A percentile compares a stretch with the other conserved stretches of the same genome.
Conservation (phyloP, 768 basidiomycete species). For the Wakefieldia striispora region DNA sequence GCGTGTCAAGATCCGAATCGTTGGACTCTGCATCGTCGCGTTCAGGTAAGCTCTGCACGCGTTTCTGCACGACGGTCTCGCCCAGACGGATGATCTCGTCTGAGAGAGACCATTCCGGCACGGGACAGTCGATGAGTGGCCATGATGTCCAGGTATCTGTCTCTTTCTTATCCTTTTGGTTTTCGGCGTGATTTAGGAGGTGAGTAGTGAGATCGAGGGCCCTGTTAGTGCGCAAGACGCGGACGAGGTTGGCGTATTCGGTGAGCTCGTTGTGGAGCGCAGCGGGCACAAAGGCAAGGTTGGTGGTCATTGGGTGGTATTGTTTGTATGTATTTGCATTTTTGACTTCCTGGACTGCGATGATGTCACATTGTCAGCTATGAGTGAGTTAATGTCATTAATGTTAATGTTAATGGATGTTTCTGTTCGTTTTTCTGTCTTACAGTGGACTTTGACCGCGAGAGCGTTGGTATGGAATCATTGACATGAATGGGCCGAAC, state of each 20-base stretch:
- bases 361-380: conserved; percentile 15
- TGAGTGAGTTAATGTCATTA: not conserved
- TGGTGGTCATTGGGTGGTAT: conserved; percentile 1
- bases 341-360: not conserved
- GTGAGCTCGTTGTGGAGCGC: conserved; percentile 61
- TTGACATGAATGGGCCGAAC: conserved; percentile 1
- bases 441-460: conserved; percentile 6
- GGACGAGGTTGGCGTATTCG: conserved; percentile 64
- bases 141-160: conserved; percentile 69
- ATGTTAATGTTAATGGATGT: no score
- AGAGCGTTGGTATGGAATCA: not conserved
- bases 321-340: conserved; percentile 10
- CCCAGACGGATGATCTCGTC: conserved; percentile 62
- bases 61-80: conserved; percentile 28
- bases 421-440: no score
- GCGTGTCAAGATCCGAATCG: conserved; percentile 33
- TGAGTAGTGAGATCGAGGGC: conserved; percentile 57
- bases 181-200: conserved; percentile 32
- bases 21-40: conserved; percentile 24
- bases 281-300: conserved; percentile 44
- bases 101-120: conserved; percentile 68
- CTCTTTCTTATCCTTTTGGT: conserved; percentile 19
- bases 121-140: conserved; percentile 68
- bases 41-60: conserved; percentile 6
- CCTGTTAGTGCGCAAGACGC: conserved; percentile 52